Conservation (phyloP, 1,284 basidiomycete species). For the Rhodotorula sp. region DNA sequence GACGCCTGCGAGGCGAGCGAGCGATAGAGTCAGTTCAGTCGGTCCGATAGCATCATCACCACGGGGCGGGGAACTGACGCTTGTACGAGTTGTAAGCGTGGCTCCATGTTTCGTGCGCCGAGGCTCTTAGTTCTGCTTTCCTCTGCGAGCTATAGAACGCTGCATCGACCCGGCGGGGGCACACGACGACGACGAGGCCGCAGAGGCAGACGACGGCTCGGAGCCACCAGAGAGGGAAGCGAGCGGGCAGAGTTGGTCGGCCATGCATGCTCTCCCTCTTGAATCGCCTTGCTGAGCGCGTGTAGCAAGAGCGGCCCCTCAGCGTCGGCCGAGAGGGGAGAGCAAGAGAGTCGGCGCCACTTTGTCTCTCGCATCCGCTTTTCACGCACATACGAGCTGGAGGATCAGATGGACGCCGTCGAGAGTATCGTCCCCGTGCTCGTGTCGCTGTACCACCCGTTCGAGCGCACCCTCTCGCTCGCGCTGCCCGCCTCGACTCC, state of each 20-base stretch:
- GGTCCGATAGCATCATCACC: no score
- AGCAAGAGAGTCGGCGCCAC: background rate
- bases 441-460: constrained; percentile 71
- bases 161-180: background rate
- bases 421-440: constrained; percentile 55
- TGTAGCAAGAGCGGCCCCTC: background rate
- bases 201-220: background rate
- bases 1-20: constrained; percentile 4
- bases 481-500: constrained; percentile 58
- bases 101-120: constrained; percentile 25
- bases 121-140: constrained; percentile 22
- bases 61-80: background rate
- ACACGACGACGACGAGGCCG: background rate
- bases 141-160: constrained; percentile 25
- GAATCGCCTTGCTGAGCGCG: no score
- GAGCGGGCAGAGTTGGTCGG: background rate
- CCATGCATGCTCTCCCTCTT: constrained; percentile 1
- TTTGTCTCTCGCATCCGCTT: background rate
- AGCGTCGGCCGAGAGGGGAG: no score
- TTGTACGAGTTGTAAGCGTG: constrained; percentile 37
- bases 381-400: no score
- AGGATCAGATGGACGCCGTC: background rate
- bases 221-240: background rate
- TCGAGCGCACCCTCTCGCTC: constrained; percentile 64
- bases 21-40: background rate